A percentile compares a stretch with the other conserved stretches of the same genome.
These are phyloP conservation scores for Cystobasidium tubakii DNA, from an alignment of 768 basidiomycete genomes.

Conservation along the genomic window DNA sequence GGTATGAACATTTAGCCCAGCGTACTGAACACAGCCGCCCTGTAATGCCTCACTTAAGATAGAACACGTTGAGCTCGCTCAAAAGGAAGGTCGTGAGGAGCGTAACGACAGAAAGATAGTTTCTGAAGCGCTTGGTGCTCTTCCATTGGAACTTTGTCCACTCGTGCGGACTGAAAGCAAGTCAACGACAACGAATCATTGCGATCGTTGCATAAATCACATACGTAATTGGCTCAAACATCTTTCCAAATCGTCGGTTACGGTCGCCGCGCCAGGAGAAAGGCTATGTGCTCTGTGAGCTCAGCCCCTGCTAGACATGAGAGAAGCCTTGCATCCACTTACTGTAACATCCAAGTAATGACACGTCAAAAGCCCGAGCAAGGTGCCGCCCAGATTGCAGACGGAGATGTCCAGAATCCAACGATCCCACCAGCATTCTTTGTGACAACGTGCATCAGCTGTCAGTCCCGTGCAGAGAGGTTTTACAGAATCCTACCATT, in stretches of 20 bases:
- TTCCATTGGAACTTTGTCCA: slow-evolving; percentile 35
- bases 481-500: not conserved
- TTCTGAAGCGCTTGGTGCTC: slow-evolving; percentile 29
- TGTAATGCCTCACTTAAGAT: slow-evolving; percentile 31
- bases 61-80: slow-evolving; percentile 36
- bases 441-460: not conserved
- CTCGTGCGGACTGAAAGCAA: slow-evolving; percentile 17
- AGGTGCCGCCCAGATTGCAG: slow-evolving; percentile 26
- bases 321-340: not conserved
- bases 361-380: slow-evolving; percentile 18
- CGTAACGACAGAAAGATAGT: slow-evolving; percentile 23
- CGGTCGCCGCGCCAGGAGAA: slow-evolving; percentile 33
- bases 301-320: not conserved
- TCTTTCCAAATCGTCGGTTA: slow-evolving; percentile 9
- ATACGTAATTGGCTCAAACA: slow-evolving; percentile 16
- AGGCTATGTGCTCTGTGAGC: slow-evolving; percentile 13
- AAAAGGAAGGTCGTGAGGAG: slow-evolving; percentile 26
- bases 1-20: not conserved
- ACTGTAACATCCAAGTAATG: slow-evolving; percentile 32
- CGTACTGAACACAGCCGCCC: too few relatives aligned
- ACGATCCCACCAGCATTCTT: slow-evolving; percentile 33
- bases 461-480: not conserved
- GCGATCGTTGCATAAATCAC: not conserved
- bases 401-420: slow-evolving; percentile 22
- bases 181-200: not conserved